These are phyloP conservation scores for Russula virescens DNA, from an alignment of 768 basidiomycete species.

Conservation along the genomic window DNA sequence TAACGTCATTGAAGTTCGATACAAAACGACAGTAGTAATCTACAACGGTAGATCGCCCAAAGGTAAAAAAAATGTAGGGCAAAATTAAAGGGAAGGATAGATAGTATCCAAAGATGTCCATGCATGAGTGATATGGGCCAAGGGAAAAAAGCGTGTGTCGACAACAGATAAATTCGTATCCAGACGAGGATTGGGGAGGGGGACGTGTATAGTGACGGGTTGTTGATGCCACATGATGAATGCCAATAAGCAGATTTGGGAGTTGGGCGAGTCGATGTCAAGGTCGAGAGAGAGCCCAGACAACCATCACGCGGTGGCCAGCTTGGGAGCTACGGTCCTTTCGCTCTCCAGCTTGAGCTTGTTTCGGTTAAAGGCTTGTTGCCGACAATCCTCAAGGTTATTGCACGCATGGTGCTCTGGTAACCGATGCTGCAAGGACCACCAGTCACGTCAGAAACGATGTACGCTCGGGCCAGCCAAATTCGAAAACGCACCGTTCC, in stretches of 20 bases:
- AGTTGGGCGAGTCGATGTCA: constrained; percentile 1
- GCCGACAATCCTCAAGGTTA: constrained; percentile 77
- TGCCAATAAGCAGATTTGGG: constrained; percentile 9
- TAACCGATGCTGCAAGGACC: constrained; percentile 62
- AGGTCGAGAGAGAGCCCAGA: constrained; percentile 17
- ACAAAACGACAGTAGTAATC: constrained; percentile 21
- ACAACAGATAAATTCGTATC: constrained; percentile 9
- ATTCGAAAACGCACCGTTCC: constrained; percentile 54
- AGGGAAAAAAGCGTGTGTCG: constrained; percentile 25
- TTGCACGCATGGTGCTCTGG: constrained; percentile 85
- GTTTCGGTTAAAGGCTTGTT: constrained; percentile 84
- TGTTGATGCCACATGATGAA: background rate
- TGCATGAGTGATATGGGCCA: constrained; percentile 26
- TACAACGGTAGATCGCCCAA: constrained; percentile 16
- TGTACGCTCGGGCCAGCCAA: background rate
- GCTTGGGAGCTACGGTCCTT: constrained; percentile 80
- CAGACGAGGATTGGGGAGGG: background rate
- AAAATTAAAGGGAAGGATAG: constrained; percentile 11
- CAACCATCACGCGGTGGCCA: constrained; percentile 60
- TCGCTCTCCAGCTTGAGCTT: constrained; percentile 85
- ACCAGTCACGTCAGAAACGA: constrained; percentile 19
- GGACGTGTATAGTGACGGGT: background rate
- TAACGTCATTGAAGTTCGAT: constrained; percentile 15
- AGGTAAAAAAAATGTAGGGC: constrained; percentile 5
- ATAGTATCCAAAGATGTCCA: constrained; percentile 23